Evolutionary conservation across 2,329 filamentous ascomycete genomes (phyloP).

Genomic region (Aspergillus ruber): DNA sequence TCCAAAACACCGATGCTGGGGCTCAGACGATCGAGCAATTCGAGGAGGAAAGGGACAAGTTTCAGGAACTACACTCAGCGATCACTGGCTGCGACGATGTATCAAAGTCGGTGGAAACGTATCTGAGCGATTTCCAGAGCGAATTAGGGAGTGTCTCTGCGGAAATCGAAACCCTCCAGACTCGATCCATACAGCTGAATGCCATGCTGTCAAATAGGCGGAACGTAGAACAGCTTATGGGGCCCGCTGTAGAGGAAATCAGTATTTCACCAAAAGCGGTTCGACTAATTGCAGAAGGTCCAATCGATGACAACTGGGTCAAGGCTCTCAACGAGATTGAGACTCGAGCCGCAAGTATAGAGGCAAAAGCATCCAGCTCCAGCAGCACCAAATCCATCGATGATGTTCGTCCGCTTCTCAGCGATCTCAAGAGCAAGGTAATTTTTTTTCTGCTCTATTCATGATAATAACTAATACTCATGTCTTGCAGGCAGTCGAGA

Average conservation of each 20-base stretch:
- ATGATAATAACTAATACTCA: conserved; percentile 5
- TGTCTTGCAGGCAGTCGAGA: conserved; percentile 64
- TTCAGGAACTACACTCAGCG: conserved; percentile 83
- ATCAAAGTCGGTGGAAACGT: conserved; percentile 84
- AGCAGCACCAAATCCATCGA: conserved; percentile 66
- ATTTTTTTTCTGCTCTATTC: conserved; percentile 4
- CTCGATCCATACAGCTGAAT: conserved; percentile 75
- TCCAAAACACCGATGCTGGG: conserved; percentile 31
- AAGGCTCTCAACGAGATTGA: conserved; percentile 78
- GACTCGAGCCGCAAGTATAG: conserved; percentile 65
- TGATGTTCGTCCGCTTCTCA: conserved; percentile 77
- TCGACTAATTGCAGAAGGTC: conserved; percentile 76
- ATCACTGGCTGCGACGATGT: conserved; percentile 89
- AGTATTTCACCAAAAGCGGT: conserved; percentile 80
- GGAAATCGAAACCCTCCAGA: conserved; percentile 90
- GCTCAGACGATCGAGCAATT: conserved; percentile 66
- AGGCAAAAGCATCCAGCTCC: conserved; percentile 57
- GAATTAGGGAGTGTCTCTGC: conserved; percentile 88
- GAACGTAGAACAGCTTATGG: conserved; percentile 79
- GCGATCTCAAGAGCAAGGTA: conserved; percentile 77
- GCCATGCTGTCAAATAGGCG: conserved; percentile 82
- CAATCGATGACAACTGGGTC: conserved; percentile 84
- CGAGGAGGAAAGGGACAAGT: conserved; percentile 73
- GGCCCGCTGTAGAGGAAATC: conserved; percentile 84
- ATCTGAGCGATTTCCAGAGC: conserved; percentile 85